Conservation (phyloP, 768 basidiomycete genomes). For the Leccinum uliginosum region DNA sequence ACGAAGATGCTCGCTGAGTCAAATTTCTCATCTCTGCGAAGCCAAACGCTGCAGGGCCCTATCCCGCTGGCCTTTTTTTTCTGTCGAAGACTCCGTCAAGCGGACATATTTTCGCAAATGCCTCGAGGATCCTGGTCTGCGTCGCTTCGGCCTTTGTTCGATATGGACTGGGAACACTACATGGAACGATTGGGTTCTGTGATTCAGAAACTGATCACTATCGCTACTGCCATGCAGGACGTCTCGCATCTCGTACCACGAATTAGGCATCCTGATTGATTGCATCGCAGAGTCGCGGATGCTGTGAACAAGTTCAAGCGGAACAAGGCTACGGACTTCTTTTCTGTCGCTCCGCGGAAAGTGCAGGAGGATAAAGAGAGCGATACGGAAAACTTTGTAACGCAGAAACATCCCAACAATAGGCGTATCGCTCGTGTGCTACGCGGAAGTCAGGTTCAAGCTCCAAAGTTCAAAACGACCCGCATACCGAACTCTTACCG, state of each 20-base stretch:
- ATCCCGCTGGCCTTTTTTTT: conserved; percentile 97
- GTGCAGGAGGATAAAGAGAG: conserved; percentile 6
- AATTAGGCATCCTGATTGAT: conserved; percentile 95
- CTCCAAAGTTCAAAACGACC: conserved; percentile 30
- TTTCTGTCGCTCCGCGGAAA: conserved; percentile 34
- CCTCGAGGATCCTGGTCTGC: conserved; percentile 89
- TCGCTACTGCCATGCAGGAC: conserved; percentile 97
- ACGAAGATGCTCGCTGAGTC: conserved; percentile 92
- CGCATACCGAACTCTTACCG: conserved; percentile 42
- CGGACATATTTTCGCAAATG: conserved; percentile 89
- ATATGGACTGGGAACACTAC: conserved; percentile 98
- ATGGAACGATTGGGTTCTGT: conserved; percentile 98
- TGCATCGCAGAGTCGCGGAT: conserved; percentile 84
- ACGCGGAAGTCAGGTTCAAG: conserved; percentile 37
- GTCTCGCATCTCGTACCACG: conserved; percentile 95
- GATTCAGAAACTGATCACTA: conserved; percentile 98
- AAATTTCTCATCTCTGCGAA: conserved; percentile 98
- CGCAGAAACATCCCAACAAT: conserved; percentile 20
- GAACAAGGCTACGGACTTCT: conserved; percentile 96
- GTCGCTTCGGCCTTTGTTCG: conserved; percentile 84
- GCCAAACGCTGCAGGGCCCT: conserved; percentile 80
- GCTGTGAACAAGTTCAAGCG: conserved; percentile 96
- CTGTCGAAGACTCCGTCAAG: conserved; percentile 89
- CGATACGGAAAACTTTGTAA: conserved; percentile 66
- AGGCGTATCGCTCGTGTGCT: conserved; percentile 48